Conservation (phyloP, 306 rosid genomes). For the Nissolia schottii region DNA sequence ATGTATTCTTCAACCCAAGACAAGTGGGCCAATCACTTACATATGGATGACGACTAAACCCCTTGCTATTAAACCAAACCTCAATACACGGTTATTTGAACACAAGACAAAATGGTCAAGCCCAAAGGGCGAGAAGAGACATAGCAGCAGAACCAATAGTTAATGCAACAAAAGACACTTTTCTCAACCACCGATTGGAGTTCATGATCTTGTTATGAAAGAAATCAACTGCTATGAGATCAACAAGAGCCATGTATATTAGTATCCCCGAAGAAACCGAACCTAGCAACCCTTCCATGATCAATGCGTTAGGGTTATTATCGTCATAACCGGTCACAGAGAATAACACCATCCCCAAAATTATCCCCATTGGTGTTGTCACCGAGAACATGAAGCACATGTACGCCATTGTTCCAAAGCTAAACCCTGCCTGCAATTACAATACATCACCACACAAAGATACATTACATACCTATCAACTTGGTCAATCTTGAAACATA, state of each 20-base stretch:
- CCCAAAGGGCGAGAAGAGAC: slow-evolving; percentile 83
- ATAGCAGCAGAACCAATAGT: slow-evolving; percentile 72
- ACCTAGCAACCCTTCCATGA: slow-evolving; percentile 73
- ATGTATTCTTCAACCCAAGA: too few relatives aligned
- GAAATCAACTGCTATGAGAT: slow-evolving; percentile 76
- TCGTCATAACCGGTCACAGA: slow-evolving; percentile 73
- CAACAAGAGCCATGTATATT: slow-evolving; percentile 84
- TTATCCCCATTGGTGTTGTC: slow-evolving; percentile 79
- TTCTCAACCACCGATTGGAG: slow-evolving; percentile 41
- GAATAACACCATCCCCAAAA: slow-evolving; percentile 65
- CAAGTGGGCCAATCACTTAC: too few relatives aligned
- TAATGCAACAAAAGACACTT: slow-evolving; percentile 53
- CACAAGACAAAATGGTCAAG: slow-evolving; percentile 25
- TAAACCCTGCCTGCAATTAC: slow-evolving; percentile 67
- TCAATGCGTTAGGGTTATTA: slow-evolving; percentile 60
- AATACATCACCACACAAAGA: background rate
- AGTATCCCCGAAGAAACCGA: slow-evolving; percentile 72
- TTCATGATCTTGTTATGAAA: slow-evolving; percentile 76
- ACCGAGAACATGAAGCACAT: slow-evolving; percentile 90
- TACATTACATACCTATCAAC: background rate
- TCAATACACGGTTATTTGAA: background rate
- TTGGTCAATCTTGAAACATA: background rate
- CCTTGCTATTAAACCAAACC: too few relatives aligned
- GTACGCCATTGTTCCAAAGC: slow-evolving; percentile 59
- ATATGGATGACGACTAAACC: too few relatives aligned